Conservation (phyloP, 208 protist species). For the Trypanosoma melophagium region DNA sequence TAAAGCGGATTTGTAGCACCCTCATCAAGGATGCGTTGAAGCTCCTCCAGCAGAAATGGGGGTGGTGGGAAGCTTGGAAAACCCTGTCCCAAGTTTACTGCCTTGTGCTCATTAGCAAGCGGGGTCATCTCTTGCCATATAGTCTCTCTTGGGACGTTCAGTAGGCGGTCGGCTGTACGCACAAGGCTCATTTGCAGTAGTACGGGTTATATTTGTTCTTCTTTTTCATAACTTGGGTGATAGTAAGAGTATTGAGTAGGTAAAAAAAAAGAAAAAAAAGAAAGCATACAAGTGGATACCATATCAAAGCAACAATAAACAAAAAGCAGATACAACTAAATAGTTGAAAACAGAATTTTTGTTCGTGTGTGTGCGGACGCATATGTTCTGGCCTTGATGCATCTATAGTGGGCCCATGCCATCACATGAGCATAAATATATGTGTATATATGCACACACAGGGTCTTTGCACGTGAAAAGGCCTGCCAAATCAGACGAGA, state of each 20-base stretch:
- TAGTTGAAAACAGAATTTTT: too few relatives aligned
- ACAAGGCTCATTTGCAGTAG: constrained; percentile 3
- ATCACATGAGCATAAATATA: constrained; percentile 6
- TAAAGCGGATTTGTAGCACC: constrained; percentile 39
- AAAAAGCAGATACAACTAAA: too few relatives aligned
- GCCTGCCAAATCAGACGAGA: not conserved
- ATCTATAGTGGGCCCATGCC: not conserved
- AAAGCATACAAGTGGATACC: too few relatives aligned
- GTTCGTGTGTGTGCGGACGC: not conserved
- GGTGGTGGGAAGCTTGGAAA: constrained; percentile 87
- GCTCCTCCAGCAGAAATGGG: constrained; percentile 67
- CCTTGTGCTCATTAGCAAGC: constrained; percentile 78
- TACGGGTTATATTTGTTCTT: too few relatives aligned
- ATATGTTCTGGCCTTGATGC: not conserved
- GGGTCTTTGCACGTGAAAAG: not conserved
- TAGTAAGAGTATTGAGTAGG: too few relatives aligned
- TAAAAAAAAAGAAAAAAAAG: too few relatives aligned
- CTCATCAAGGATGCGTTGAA: constrained; percentile 38
- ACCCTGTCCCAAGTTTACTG: constrained; percentile 92
- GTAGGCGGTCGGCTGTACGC: constrained; percentile 34
- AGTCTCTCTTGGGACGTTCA: constrained; percentile 33
- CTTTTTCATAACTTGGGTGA: too few relatives aligned
- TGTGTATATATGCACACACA: constrained; percentile 1
- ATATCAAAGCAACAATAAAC: too few relatives aligned
- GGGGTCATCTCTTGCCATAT: constrained; percentile 88